Conservation (phyloP, 257 asterid genomes). For the Galeopsis tetrahit region DNA sequence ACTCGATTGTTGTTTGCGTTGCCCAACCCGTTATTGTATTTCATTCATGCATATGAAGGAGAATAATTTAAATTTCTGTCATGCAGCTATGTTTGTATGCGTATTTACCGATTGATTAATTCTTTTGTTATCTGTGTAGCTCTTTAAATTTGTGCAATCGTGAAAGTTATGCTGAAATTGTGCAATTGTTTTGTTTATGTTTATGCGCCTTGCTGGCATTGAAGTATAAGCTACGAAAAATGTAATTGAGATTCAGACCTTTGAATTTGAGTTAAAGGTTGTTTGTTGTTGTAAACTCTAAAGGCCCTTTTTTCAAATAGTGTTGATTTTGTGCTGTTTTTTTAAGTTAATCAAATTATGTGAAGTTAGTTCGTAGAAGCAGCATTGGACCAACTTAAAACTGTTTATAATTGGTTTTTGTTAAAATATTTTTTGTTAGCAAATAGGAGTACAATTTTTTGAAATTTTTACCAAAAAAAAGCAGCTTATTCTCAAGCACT, state of each 20-base stretch:
- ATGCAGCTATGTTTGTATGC: neutral
- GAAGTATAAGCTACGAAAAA: neutral
- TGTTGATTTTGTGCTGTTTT: neutral
- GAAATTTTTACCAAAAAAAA: neutral
- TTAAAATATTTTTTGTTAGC: neutral
- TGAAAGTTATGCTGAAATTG: neutral
- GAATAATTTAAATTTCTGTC: neutral
- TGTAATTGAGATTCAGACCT: neutral
- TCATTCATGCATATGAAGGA: neutral
- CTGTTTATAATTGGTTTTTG: neutral
- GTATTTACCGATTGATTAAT: conserved; percentile 8
- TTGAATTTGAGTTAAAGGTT: neutral
- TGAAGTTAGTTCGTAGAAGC: neutral
- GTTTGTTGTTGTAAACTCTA: neutral
- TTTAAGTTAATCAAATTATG: neutral
- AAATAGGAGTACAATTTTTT: neutral
- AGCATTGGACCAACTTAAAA: neutral
- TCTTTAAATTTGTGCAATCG: neutral
- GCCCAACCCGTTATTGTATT: neutral
- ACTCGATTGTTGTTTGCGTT: conserved; percentile 12
- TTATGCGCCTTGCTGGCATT: conserved; percentile 7
- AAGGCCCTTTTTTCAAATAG: neutral
- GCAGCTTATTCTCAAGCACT: neutral
- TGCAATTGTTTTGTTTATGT: neutral
- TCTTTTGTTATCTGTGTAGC: conserved; percentile 21